Base-by-base conservation (phyloP, 2,329 filamentous ascomycete species). In the Lecanicillium sp. region DNA sequence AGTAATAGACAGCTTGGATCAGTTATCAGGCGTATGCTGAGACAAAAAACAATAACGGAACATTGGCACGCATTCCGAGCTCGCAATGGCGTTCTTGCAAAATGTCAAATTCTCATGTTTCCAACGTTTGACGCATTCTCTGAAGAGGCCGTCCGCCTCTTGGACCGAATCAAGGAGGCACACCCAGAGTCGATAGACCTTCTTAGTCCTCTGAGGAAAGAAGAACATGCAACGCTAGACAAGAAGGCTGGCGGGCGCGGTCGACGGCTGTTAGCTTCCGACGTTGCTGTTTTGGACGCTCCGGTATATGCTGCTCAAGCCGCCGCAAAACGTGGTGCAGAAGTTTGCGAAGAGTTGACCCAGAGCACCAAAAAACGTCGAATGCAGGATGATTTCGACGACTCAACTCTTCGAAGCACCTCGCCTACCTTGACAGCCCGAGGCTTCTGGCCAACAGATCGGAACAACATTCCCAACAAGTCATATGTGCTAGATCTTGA, bases 211-310 rank as follows among this genome's bases (percentile, higher is more conserved):
- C 11, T 25, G 22, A 11, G 22, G 6, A 11, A 25, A 25, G 22
- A 25, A 25, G 7, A 6, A 11, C 6, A 11, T 25, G 6, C 22
- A 25, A 25, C 11, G 7, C 22, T 11, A 16, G 33, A 37, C 8
- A 37, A 11, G 9, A 41, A 37, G 16, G 22, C 18, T 12, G 39
- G 39, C 14, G 39, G 39, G 5, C 29, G 39, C 13, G 39, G 60
- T 33, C 56, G 63, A 38, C 55, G 64, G 40, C 48, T 54, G 46
- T 59, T 65, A 34, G 57, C 59, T 3, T 51, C 61, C 9, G 65
- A 68, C 35, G 60, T 75, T 14, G 68, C 70, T 27, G 58, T 65
- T n/a, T 50, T 75, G 19, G 60, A 64, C 37, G 71, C 71, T 2
- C 71, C 71, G 3, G 66, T 72, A 19, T 75, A 75, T 50, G 58